Conservation (phyloP, 192 early-diverging fungal genomes). For the Geranomyces michiganensis region DNA sequence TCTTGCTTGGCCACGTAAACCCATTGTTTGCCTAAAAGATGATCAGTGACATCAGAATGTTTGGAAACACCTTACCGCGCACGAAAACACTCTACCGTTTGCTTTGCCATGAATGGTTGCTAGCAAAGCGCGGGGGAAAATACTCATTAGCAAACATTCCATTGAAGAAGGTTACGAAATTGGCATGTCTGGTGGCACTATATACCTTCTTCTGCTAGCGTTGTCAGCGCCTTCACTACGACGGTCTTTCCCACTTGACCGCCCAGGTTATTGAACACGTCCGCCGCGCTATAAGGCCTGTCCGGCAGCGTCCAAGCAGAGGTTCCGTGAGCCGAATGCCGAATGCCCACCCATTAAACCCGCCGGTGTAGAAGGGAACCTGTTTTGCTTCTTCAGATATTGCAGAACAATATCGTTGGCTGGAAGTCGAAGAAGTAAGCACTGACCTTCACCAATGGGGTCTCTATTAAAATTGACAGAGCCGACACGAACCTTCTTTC, state of each 20-base stretch:
- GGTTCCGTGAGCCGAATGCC: background rate
- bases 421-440: background rate
- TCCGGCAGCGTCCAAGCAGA: background rate
- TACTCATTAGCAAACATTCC: background rate
- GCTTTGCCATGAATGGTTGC: slow-evolving; percentile 41
- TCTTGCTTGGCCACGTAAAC: slow-evolving; percentile 39
- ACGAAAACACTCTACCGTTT: slow-evolving; percentile 7
- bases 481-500: slow-evolving; percentile 7
- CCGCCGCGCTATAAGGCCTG: slow-evolving; percentile 49
- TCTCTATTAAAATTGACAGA: background rate
- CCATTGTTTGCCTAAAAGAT: slow-evolving; percentile 39
- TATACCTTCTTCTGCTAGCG: slow-evolving; percentile 43
- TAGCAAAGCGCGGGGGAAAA: background rate
- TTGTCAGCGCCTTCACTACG: slow-evolving; percentile 39
- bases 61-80: background rate
- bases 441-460: background rate
- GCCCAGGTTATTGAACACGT: slow-evolving; percentile 48
- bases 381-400: slow-evolving; percentile 33
- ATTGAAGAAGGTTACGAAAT: background rate
- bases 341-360: too few species aligned
- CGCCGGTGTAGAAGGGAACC: background rate
- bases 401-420: slow-evolving; percentile 32
- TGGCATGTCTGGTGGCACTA: background rate
- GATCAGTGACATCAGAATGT: background rate
- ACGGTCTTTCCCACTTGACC: slow-evolving; percentile 38